Conservation (phyloP, 2,329 filamentous ascomycete species). For the Rasamsonia emersonii region DNA sequence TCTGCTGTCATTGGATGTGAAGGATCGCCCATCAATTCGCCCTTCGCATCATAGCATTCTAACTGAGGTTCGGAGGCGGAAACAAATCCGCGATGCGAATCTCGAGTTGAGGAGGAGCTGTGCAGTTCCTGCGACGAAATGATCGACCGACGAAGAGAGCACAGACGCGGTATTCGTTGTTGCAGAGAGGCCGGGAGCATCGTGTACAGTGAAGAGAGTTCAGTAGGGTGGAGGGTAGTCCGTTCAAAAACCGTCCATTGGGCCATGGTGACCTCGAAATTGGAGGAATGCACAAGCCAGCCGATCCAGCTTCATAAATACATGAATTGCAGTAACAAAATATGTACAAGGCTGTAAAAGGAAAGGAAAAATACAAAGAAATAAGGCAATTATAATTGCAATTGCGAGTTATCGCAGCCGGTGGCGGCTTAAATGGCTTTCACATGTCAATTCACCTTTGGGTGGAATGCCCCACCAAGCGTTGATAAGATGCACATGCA, state of each 20-base stretch:
- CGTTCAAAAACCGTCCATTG: too few species aligned
- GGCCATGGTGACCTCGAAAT: too few species aligned
- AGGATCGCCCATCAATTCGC: neutral
- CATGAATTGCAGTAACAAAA: too few species aligned
- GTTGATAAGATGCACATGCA: conserved; percentile 1
- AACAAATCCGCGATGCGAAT: neutral
- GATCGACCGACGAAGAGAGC: conserved; percentile 11
- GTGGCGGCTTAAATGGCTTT: neutral
- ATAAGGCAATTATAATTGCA: too few species aligned
- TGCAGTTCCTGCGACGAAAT: neutral
- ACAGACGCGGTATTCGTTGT: conserved; percentile 18
- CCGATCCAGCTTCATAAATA: too few species aligned
- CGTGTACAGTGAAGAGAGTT: neutral
- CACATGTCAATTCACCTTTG: conserved; percentile 3
- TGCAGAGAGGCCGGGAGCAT: conserved; percentile 20
- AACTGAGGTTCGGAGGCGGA: conserved; percentile 3
- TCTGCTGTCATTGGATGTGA: conserved; percentile 13
- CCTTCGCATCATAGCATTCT: neutral
- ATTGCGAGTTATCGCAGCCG: too few species aligned
- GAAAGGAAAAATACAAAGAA: neutral
- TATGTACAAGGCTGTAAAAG: too few species aligned
- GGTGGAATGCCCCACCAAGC: too few species aligned
- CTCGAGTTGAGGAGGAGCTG: neutral
- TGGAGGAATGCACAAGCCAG: too few species aligned
- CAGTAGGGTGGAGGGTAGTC: too few species aligned